Conservation (phyloP, 1,284 basidiomycete genomes). For the Rhodotorula sp. region DNA sequence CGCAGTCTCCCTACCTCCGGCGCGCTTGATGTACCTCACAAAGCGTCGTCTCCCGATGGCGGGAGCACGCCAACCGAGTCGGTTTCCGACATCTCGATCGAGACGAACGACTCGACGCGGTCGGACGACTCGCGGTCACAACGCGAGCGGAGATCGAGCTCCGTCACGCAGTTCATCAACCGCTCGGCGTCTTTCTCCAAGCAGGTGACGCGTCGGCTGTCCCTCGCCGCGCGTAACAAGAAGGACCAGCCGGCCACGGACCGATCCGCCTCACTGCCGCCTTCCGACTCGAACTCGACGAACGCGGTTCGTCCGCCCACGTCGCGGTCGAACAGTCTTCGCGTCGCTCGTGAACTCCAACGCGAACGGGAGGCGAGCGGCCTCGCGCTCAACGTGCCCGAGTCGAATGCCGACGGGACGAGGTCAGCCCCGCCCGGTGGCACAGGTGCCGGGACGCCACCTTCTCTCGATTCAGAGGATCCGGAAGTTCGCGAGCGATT, state of each 20-base stretch:
- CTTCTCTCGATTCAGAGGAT: neutral
- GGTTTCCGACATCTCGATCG: neutral
- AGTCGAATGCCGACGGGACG: neutral
- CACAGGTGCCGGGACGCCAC: neutral
- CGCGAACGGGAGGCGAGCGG: neutral
- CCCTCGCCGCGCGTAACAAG: neutral
- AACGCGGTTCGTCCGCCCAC: neutral
- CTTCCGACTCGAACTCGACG: neutral
- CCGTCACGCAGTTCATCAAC: constrained; percentile 6
- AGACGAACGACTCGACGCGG: neutral
- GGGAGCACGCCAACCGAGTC: neutral
- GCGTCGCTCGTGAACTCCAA: neutral
- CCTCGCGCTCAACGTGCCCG: neutral
- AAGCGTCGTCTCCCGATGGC: neutral
- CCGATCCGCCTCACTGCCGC: neutral
- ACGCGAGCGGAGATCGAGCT: neutral
- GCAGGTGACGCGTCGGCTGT: constrained; percentile 6
- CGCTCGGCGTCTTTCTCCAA: constrained; percentile 13
- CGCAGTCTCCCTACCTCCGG: neutral
- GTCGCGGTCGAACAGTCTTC: constrained; percentile 5
- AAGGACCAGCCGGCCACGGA: neutral
- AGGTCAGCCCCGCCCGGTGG: neutral
- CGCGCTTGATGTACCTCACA: neutral
- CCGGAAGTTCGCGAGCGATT: neutral
- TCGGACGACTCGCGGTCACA: neutral